Evolutionary conservation across 352 stramenopile species (phyloP).

Genomic region (Globisporangium ultimum): DNA sequence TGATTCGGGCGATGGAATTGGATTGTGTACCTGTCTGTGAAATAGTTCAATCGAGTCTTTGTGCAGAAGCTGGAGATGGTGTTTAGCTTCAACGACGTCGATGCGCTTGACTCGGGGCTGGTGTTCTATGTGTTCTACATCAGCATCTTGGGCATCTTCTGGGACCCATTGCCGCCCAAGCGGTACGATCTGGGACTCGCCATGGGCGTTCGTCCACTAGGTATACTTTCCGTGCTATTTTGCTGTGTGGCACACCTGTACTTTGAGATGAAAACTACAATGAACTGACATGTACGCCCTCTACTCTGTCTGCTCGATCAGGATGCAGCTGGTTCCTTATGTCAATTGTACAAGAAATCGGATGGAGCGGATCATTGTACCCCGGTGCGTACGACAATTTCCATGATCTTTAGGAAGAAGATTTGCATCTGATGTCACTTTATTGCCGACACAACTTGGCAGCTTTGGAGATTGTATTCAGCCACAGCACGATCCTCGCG

Average conservation of each 20-base stretch:
- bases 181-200: conserved; percentile 80
- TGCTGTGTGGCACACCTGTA: background rate
- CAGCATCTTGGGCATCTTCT: conserved; percentile 76
- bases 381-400: conserved; percentile 39
- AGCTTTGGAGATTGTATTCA: conserved; percentile 87
- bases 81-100: conserved; percentile 86
- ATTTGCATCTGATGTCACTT: too few species aligned
- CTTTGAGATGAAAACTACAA: too few species aligned
- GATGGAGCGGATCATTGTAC: conserved; percentile 86
- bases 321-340: conserved; percentile 86
- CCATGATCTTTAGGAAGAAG: background rate
- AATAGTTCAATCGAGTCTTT: conserved; percentile 81
- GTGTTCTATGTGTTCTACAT: conserved; percentile 90
- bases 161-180: conserved; percentile 76
- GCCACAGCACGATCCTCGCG: conserved; percentile 84
- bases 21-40: conserved; percentile 9
- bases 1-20: background rate
- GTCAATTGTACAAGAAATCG: conserved; percentile 79
- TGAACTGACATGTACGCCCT: conserved; percentile 7
- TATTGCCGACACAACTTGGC: conserved; percentile 1
- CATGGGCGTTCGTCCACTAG: conserved; percentile 59
- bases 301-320: conserved; percentile 14
- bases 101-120: conserved; percentile 78
- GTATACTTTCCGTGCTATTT: conserved; percentile 20
- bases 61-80: conserved; percentile 84